Evolutionary conservation across 2,329 filamentous ascomycete genomes (phyloP).

Genomic region (Curvularia sp.): DNA sequence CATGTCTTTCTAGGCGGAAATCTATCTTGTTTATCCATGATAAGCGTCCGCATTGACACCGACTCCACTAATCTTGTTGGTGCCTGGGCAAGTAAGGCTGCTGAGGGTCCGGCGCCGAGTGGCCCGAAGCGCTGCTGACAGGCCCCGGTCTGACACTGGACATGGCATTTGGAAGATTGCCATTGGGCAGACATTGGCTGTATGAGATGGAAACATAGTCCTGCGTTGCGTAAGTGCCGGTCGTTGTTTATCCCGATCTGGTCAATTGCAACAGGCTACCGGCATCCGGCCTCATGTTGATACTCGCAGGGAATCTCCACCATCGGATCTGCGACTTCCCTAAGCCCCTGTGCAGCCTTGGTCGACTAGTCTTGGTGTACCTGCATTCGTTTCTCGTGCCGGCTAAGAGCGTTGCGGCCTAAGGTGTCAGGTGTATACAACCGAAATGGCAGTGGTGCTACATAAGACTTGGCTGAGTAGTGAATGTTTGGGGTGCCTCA

Average conservation of each 20-base stretch:
- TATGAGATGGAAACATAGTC: conserved; percentile 14
- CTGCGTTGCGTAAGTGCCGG: conserved; percentile 5
- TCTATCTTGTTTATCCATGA: conserved; percentile 32
- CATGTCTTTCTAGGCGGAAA: conserved; percentile 14
- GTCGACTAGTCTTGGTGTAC: conserved; percentile 26
- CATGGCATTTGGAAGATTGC: conserved; percentile 4
- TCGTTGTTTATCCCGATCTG: conserved; percentile 39
- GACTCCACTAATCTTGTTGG: conserved; percentile 27
- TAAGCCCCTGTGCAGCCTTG: conserved; percentile 17
- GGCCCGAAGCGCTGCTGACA: not conserved
- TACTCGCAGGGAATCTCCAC: conserved; percentile 17
- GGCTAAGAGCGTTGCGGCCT: conserved; percentile 24
- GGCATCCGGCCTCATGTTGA: conserved; percentile 29
- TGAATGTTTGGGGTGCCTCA: conserved; percentile 31
- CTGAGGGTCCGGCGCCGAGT: not conserved
- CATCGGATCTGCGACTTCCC: conserved; percentile 35
- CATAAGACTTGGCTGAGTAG: conserved; percentile 31
- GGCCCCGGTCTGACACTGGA: conserved; percentile 7
- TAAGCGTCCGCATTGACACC: conserved; percentile 16
- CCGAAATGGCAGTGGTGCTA: conserved; percentile 34
- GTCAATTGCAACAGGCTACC: conserved; percentile 23
- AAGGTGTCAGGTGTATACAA: conserved; percentile 24
- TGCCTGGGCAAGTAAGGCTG: conserved; percentile 11
- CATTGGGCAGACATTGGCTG: conserved; percentile 11
- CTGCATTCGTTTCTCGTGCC: conserved; percentile 28